Base-by-base conservation (phyloP, 176 grass and related monocot species). In the Oryza australiensis region DNA sequence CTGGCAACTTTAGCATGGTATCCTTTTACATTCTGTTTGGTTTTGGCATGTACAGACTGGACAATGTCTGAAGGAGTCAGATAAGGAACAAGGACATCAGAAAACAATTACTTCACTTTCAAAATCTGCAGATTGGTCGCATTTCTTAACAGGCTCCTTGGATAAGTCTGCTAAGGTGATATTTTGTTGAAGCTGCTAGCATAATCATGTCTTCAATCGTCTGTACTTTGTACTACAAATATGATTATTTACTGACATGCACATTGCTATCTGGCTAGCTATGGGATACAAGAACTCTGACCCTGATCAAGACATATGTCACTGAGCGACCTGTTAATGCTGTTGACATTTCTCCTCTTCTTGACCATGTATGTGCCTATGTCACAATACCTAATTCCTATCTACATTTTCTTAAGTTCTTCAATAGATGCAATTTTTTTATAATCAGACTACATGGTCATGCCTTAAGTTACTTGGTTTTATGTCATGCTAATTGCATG, bases 131-230 rank as follows among this genome's bases (percentile, higher is more conserved):
- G 91, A 99, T 82, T 79, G 89, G 65, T 94, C 92, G 7, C 95
- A 98, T 85, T 94, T 94, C 68, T 76, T 98, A 59, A 94, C 95
- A 32, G 95, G 95, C 15, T 98, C 92, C 11, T 73, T 82, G 20
- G 92, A 98, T 89, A 95, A 99, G 81, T 88, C 93, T 82, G 84
- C 96, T 24, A 95, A 95, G 96, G 96, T 99, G 68, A 85, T 51
- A 62, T 29, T 84, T 84, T 67, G 9, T 74, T 69, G n/a, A 48
- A 9, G 27, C 74, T 40, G 26, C 34, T 66, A 35, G 67, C 55
- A 43, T 62, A 55, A 26, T 30, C 1, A 45, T 6, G 32, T 16
- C 55, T 60, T 60, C 55, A n/a, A 23, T n/a, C 11, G 38, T 59
- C 68, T 14, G 23, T 76, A 41, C 33, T 53, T 72, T 32, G 5